Conservation (phyloP, 257 asterid species). For the Cynanchum wilfordii region DNA sequence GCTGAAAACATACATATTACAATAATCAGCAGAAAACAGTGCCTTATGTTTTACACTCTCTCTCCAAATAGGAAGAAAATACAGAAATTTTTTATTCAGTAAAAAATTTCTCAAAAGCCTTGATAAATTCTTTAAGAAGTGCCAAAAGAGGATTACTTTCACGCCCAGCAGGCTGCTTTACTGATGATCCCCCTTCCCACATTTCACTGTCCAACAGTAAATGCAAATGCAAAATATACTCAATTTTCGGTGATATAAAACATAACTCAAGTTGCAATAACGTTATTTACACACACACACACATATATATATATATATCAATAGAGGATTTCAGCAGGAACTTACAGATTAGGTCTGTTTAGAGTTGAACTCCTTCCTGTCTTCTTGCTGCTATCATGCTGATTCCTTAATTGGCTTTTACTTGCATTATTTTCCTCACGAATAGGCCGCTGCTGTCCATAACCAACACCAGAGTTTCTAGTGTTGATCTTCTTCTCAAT, state of each 20-base stretch:
- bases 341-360: slow-evolving; percentile 68
- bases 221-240: slow-evolving; percentile 14
- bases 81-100: slow-evolving; percentile 34
- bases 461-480: slow-evolving; percentile 8
- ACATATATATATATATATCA: background rate
- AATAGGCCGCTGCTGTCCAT: slow-evolving; percentile 15
- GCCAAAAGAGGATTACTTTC: slow-evolving; percentile 50
- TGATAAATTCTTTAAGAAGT: slow-evolving; percentile 43
- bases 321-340: background rate
- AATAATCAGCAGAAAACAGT: background rate
- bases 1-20: background rate
- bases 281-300: no score
- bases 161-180: slow-evolving; percentile 26
- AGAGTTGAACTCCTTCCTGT: slow-evolving; percentile 35
- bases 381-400: slow-evolving; percentile 24
- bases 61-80: slow-evolving; percentile 4
- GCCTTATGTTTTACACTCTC: background rate
- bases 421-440: slow-evolving; percentile 23
- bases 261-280: background rate
- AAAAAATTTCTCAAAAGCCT: slow-evolving; percentile 63
- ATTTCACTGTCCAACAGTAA: slow-evolving; percentile 42
- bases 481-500: background rate
- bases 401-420: slow-evolving; percentile 21
- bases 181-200: slow-evolving; percentile 39
- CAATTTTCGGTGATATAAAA: slow-evolving; percentile 12